Percentiles rank a stretch among this genome's conserved stretches.
Evolutionary conservation across 345 rosid species (phyloP).

Genomic region (Syzygium jambos): DNA sequence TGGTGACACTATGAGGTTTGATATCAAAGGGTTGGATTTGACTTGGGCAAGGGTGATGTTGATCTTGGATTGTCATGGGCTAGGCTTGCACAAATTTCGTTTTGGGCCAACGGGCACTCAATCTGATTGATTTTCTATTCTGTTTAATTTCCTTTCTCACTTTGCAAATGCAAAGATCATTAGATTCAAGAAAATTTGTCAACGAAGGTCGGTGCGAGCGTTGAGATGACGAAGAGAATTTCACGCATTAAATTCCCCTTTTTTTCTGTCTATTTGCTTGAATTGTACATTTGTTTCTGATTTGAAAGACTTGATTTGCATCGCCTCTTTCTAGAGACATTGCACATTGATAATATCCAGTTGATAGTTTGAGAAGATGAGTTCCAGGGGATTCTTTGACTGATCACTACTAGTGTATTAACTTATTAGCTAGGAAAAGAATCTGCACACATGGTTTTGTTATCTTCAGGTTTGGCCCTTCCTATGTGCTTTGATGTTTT

Average conservation of each 20-base stretch:
- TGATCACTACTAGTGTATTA: neutral
- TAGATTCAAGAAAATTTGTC: neutral
- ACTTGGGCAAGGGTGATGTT: neutral
- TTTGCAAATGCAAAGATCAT: neutral
- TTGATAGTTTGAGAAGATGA: neutral
- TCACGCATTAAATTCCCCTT: neutral
- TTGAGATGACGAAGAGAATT: neutral
- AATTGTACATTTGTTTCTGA: neutral
- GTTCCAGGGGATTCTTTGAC: neutral
- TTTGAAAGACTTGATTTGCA: neutral
- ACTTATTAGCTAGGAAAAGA: neutral
- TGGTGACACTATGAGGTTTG: neutral
- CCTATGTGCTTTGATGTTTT: neutral
- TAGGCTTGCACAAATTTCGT: neutral
- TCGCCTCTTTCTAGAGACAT: neutral
- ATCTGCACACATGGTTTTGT: neutral
- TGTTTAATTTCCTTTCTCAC: neutral
- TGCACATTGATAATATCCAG: neutral
- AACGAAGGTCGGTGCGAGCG: neutral
- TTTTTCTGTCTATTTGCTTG: neutral
- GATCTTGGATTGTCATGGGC: neutral
- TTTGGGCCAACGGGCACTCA: neutral
- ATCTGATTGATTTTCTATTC: neutral
- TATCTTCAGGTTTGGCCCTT: neutral
- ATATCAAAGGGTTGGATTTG: neutral